Evolutionary conservation across 345 rosid species (phyloP).

Genomic region (Salix caprea): DNA sequence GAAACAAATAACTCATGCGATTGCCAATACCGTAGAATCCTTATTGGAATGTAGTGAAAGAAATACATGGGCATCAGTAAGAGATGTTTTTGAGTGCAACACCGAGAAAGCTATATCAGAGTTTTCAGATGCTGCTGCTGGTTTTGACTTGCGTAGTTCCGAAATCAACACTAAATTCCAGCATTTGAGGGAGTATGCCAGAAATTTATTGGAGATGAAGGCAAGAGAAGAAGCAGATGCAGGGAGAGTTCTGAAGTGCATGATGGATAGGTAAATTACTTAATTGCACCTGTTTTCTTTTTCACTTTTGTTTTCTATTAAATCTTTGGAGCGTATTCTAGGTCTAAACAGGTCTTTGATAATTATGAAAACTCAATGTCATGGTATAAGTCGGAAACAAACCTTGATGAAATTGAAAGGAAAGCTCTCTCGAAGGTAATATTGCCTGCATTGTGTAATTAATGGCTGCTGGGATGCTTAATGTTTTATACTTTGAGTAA

Average conservation of each 20-base stretch:
- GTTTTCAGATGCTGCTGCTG: slow-evolving; percentile 37
- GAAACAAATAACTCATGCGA: slow-evolving; percentile 47
- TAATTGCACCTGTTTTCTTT: neutral
- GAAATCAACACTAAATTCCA: slow-evolving; percentile 40
- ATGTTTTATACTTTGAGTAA: neutral
- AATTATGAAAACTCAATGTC: slow-evolving; percentile 65
- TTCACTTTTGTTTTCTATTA: neutral
- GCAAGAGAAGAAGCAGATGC: slow-evolving; percentile 60
- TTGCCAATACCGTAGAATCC: slow-evolving; percentile 48
- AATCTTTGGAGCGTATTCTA: slow-evolving; percentile 24
- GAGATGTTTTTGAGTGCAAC: slow-evolving; percentile 57
- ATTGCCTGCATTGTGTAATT: slow-evolving; percentile 4
- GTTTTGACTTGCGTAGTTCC: slow-evolving; percentile 55
- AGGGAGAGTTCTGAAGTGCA: slow-evolving; percentile 58
- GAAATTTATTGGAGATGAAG: slow-evolving; percentile 55
- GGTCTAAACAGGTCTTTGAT: slow-evolving; percentile 61
- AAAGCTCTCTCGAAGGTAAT: slow-evolving; percentile 64
- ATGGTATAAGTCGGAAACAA: slow-evolving; percentile 57
- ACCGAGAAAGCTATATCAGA: slow-evolving; percentile 46
- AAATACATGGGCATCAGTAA: slow-evolving; percentile 62
- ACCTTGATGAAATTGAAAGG: slow-evolving; percentile 53
- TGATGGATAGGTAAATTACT: slow-evolving; percentile 59
- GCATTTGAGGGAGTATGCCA: slow-evolving; percentile 47
- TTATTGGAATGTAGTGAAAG: slow-evolving; percentile 52
- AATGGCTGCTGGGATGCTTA: neutral